Evolutionary conservation across 1,284 basidiomycete genomes (phyloP).

Genomic region (Moniliella sp.): DNA sequence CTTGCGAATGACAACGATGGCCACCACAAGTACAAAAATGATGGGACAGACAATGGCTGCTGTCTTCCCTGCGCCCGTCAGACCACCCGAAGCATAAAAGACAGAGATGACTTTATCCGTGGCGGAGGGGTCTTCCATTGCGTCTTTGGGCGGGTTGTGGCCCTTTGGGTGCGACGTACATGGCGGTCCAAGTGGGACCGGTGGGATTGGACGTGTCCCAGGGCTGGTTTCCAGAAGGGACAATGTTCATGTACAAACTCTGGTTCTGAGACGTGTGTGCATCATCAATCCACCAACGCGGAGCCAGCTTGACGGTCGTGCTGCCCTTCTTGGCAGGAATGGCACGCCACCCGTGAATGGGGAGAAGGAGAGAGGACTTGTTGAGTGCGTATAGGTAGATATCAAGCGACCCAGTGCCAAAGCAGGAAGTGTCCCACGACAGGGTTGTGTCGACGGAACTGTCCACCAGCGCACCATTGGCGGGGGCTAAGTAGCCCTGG

Average conservation of each 20-base stretch:
- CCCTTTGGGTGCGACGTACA: constrained; percentile 17
- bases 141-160: constrained; percentile 8
- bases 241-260: constrained; percentile 25
- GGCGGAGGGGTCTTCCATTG: constrained; percentile 7
- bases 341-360: not conserved
- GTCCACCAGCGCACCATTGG: not conserved
- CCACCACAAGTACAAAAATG: constrained; percentile 11
- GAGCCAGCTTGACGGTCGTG: not conserved
- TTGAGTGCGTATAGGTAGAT: not conserved
- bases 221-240: constrained; percentile 24
- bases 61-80: constrained; percentile 19
- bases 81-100: constrained; percentile 14
- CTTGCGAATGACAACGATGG: constrained; percentile 19
- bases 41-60: constrained; percentile 27
- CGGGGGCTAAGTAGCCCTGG: not conserved
- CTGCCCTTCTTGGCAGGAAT: not conserved
- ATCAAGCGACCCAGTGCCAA: not conserved
- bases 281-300: not conserved
- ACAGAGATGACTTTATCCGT: constrained; percentile 6
- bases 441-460: not conserved
- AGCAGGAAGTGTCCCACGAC: not conserved
- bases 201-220: constrained; percentile 28
- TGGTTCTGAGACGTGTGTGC: constrained; percentile 2
- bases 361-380: not conserved
- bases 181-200: constrained; percentile 21